phyloP scores from a whole-genome alignment of 148 eudicot genomes.

The Chenopodium berlandieri region DNA sequence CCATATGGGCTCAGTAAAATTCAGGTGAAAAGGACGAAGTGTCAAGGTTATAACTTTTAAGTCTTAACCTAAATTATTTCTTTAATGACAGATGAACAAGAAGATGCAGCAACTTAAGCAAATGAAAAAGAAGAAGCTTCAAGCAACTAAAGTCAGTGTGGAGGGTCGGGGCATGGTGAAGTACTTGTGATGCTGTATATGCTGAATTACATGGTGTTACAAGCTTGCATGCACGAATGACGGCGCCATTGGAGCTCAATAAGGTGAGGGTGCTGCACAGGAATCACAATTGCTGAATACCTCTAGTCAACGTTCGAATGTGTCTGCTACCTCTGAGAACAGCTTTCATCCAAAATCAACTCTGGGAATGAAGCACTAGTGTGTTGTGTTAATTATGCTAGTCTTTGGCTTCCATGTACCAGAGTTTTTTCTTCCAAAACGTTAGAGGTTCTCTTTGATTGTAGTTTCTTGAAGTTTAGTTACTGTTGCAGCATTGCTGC shows the following conservation, averaged over 20 bases:
- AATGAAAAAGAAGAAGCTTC: conserved; percentile 85
- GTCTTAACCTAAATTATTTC: conserved; percentile 4
- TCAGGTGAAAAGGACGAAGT: background rate
- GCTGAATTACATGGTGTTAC: background rate
- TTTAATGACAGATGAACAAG: conserved; percentile 68
- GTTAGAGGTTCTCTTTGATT: background rate
- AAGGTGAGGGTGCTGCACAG: background rate
- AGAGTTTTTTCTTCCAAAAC: background rate
- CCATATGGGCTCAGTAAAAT: background rate
- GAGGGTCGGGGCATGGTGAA: conserved; percentile 98
- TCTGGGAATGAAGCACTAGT: background rate
- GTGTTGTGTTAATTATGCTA: background rate
- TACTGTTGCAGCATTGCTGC: background rate
- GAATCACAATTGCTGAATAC: background rate
- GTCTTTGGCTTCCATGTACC: background rate
- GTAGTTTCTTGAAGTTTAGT: background rate
- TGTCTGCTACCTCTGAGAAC: background rate
- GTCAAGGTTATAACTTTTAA: background rate
- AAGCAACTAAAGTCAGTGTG: conserved; percentile 89
- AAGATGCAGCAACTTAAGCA: conserved; percentile 85
- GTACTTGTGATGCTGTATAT: conserved; percentile 42
- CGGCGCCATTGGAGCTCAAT: background rate
- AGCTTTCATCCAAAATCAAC: background rate
- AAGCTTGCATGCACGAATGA: conserved; percentile 1
- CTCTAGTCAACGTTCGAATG: background rate